A percentile compares a stretch with the other conserved stretches of the same genome.
Evolutionary conservation across 2,329 filamentous ascomycete species (phyloP).

Genomic region (Penicillium sp.): DNA sequence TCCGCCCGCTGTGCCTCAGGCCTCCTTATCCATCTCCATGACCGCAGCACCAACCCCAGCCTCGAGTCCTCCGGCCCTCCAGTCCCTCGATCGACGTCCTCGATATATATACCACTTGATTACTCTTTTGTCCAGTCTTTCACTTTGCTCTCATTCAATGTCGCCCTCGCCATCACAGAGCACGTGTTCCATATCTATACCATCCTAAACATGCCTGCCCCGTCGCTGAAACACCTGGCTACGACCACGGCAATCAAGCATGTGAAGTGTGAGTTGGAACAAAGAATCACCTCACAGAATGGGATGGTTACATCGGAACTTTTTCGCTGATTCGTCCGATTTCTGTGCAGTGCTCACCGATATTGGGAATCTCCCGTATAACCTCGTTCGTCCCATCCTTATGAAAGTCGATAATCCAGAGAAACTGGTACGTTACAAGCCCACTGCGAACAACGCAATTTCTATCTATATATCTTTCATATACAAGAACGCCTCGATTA

Average conservation of each 20-base stretch:
- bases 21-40: background rate
- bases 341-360: slow-evolving; percentile 60
- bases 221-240: slow-evolving; percentile 41
- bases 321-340: background rate
- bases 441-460: background rate
- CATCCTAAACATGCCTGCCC: slow-evolving; percentile 37
- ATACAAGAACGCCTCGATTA: background rate
- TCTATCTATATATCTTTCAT: background rate
- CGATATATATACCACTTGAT: background rate
- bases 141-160: slow-evolving; percentile 23
- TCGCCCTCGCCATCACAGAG: slow-evolving; percentile 1
- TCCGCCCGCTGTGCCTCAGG: background rate
- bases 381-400: slow-evolving; percentile 69
- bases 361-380: slow-evolving; percentile 72
- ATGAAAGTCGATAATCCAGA: slow-evolving; percentile 70
- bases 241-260: slow-evolving; percentile 43
- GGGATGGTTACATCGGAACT: background rate
- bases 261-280: slow-evolving; percentile 38
- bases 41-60: background rate
- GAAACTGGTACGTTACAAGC: slow-evolving; percentile 63
- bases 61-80: background rate
- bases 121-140: background rate
- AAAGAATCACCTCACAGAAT: background rate
- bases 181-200: slow-evolving; percentile 12
- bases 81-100: background rate